Evolutionary conservation across 78 protist genomes (phyloP).

Genomic region (Salpingoeca rosetta): DNA sequence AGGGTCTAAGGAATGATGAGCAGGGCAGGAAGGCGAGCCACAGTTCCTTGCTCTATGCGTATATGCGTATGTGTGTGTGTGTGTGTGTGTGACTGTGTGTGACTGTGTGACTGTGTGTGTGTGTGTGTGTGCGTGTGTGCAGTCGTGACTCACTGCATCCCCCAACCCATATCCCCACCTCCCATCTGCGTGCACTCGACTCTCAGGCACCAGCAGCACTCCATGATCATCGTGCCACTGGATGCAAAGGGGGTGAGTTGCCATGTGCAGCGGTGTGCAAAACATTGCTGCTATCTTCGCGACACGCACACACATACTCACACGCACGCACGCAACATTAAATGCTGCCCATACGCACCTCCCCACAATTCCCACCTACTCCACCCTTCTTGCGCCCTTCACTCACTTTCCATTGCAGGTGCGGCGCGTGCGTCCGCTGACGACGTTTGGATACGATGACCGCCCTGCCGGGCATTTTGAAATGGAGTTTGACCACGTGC

Average conservation of each 20-base stretch:
- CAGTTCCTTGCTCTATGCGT: neutral
- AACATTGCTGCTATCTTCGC: too few relatives aligned
- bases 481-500: slow-evolving; percentile 34
- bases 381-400: too few relatives aligned
- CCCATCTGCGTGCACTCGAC: too few relatives aligned
- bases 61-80: neutral
- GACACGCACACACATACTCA: too few relatives aligned
- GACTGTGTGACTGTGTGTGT: neutral
- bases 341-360: too few relatives aligned
- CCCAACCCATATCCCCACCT: neutral
- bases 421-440: slow-evolving; percentile 36
- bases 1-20: neutral
- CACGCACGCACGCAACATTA: too few relatives aligned
- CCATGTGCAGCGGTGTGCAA: neutral
- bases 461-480: slow-evolving; percentile 74
- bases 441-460: slow-evolving; percentile 61
- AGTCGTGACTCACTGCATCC: neutral
- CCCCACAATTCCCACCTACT: too few relatives aligned
- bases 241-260: slow-evolving; percentile 48
- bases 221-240: slow-evolving; percentile 72
- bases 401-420: slow-evolving; percentile 18
- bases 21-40: neutral
- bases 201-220: slow-evolving; percentile 39
- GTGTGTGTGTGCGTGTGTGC: neutral
- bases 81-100: neutral